A percentile compares a stretch with the other conserved stretches of the same genome.
These are phyloP conservation scores for Neurospora sp. DNA, from an alignment of 495 filamentous ascomycete species.

Conservation along the genomic window DNA sequence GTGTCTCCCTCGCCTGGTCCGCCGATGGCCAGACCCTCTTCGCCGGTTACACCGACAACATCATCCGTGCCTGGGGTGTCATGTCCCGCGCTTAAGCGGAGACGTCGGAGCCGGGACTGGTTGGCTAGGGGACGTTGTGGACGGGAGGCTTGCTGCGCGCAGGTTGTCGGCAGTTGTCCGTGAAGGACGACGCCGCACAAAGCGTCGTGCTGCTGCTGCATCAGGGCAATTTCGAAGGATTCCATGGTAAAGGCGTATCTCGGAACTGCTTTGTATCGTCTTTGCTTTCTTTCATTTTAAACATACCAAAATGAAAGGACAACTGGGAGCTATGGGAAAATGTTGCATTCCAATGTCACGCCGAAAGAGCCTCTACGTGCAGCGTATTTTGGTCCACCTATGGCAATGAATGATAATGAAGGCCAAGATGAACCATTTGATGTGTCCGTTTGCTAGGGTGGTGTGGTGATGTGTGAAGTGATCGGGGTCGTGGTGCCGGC, in stretches of 20 bases:
- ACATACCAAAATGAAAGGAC: constrained; percentile 16
- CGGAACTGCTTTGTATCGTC: constrained; percentile 27
- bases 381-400: not conserved
- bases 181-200: not conserved
- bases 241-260: constrained; percentile 30
- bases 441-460: not conserved
- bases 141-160: constrained; percentile 17
- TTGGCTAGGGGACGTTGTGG: constrained; percentile 7
- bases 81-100: constrained; percentile 57
- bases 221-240: constrained; percentile 21
- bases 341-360: not conserved
- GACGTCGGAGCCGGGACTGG: constrained; percentile 10
- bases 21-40: constrained; percentile 98
- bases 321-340: constrained; percentile 22
- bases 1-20: constrained; percentile 90
- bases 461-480: not conserved
- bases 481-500: too few species aligned
- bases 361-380: not conserved
- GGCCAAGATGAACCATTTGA: not conserved
- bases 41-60: constrained; percentile 99
- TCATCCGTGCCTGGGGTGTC: constrained; percentile 98
- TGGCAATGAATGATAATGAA: not conserved
- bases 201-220: not conserved
- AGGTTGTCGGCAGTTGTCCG: not conserved
- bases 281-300: constrained; percentile 28